These are phyloP conservation scores for Cochlearia excelsa DNA, from an alignment of 345 rosid genomes.

Conservation along the genomic window DNA sequence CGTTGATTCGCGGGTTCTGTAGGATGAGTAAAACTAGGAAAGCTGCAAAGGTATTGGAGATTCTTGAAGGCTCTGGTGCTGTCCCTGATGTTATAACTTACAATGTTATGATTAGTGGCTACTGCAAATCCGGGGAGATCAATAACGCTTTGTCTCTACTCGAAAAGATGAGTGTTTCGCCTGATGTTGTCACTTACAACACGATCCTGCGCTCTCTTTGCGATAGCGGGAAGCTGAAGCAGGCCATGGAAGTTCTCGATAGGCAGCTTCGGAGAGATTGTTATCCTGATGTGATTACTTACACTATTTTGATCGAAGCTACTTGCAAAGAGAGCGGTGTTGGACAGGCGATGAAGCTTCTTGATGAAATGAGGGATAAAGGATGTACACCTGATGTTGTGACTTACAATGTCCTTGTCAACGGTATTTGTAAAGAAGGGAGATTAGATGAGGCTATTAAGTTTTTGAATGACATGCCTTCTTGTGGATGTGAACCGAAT, in stretches of 20 bases:
- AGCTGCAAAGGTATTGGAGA: slow-evolving; percentile 73
- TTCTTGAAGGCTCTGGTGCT: slow-evolving; percentile 70
- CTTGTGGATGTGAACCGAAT: slow-evolving; percentile 70
- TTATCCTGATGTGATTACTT: slow-evolving; percentile 71
- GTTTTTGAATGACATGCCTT: slow-evolving; percentile 65
- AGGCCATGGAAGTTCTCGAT: slow-evolving; percentile 77
- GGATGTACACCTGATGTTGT: slow-evolving; percentile 84
- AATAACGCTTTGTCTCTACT: slow-evolving; percentile 59
- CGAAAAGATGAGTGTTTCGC: slow-evolving; percentile 71
- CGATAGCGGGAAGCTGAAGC: slow-evolving; percentile 63
- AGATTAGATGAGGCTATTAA: slow-evolving; percentile 80
- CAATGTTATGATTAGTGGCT: slow-evolving; percentile 76
- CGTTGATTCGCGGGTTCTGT: slow-evolving; percentile 77
- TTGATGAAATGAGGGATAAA: slow-evolving; percentile 76
- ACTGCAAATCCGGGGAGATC: slow-evolving; percentile 78
- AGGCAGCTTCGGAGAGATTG: slow-evolving; percentile 59
- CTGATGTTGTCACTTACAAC: slow-evolving; percentile 82
- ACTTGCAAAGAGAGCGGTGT: slow-evolving; percentile 83
- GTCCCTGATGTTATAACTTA: slow-evolving; percentile 76
- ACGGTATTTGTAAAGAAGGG: slow-evolving; percentile 83
- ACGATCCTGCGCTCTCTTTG: slow-evolving; percentile 77
- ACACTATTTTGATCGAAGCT: slow-evolving; percentile 79
- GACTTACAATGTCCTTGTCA: slow-evolving; percentile 80
- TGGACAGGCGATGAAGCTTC: slow-evolving; percentile 78
- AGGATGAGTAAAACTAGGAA: slow-evolving; percentile 61